Conservation (phyloP, 2,329 filamentous ascomycete species). For the Clonostachys chloroleuca region DNA sequence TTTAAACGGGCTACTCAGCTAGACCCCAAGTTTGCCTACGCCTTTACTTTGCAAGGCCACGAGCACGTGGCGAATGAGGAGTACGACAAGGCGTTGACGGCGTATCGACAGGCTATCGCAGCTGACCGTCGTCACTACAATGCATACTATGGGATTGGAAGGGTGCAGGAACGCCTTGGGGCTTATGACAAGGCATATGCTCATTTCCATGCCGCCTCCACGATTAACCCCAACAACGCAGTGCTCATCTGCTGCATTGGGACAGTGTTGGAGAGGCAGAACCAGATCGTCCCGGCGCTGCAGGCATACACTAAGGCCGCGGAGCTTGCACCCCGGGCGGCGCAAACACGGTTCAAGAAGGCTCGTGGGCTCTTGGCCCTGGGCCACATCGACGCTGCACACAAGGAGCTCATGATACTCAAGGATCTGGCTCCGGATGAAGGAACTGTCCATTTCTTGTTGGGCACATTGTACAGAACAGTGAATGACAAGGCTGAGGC, state of each 20-base stretch:
- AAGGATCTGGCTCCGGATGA: slow-evolving; percentile 92
- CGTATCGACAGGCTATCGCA: slow-evolving; percentile 81
- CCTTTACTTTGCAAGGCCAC: slow-evolving; percentile 92
- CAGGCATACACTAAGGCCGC: slow-evolving; percentile 79
- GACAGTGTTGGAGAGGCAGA: slow-evolving; percentile 82
- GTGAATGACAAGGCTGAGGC: slow-evolving; percentile 71
- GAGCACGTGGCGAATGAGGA: slow-evolving; percentile 96
- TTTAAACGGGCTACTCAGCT: slow-evolving; percentile 94
- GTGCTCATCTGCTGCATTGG: slow-evolving; percentile 92
- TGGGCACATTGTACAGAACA: slow-evolving; percentile 77
- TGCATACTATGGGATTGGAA: slow-evolving; percentile 88
- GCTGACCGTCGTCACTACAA: slow-evolving; percentile 92
- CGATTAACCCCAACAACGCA: slow-evolving; percentile 90
- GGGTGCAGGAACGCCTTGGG: slow-evolving; percentile 84
- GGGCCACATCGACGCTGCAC: slow-evolving; percentile 64
- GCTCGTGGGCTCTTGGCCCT: slow-evolving; percentile 81
- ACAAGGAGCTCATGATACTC: slow-evolving; percentile 79
- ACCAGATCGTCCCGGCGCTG: slow-evolving; percentile 74
- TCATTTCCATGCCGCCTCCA: slow-evolving; percentile 83
- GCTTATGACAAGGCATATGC: slow-evolving; percentile 87
- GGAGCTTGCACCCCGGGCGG: slow-evolving; percentile 73
- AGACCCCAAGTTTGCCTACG: slow-evolving; percentile 87
- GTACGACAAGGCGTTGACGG: slow-evolving; percentile 86
- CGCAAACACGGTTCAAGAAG: slow-evolving; percentile 88
- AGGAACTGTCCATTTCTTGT: slow-evolving; percentile 90